Conservation (phyloP, 1,284 basidiomycete genomes). For the Bjerkandera adusta region DNA sequence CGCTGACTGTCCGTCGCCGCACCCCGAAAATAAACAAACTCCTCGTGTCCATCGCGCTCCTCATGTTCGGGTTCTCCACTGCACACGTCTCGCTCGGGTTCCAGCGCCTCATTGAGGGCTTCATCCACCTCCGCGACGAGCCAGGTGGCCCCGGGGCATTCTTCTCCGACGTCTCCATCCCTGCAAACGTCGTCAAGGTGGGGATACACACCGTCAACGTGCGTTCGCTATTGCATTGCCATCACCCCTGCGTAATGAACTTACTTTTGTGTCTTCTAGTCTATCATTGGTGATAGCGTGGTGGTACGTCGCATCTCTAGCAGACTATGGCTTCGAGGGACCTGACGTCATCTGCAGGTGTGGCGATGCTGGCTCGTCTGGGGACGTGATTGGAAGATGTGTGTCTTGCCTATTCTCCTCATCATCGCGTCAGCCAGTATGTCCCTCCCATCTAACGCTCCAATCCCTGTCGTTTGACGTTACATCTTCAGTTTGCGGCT, state of each 20-base stretch:
- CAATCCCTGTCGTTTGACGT: neutral
- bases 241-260: too few relatives aligned
- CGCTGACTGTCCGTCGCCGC: slow-evolving; percentile 31
- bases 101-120: slow-evolving; percentile 36
- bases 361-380: slow-evolving; percentile 39
- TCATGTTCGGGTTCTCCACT: slow-evolving; percentile 37
- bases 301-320: slow-evolving; percentile 26
- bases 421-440: slow-evolving; percentile 34
- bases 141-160: slow-evolving; percentile 35
- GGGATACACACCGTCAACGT: slow-evolving; percentile 37
- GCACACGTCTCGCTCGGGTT: slow-evolving; percentile 38
- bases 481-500: slow-evolving; percentile 34
- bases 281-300: slow-evolving; percentile 35
- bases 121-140: slow-evolving; percentile 32
- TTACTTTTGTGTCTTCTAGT: slow-evolving; percentile 20
- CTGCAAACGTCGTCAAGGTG: slow-evolving; percentile 38
- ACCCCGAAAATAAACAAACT: slow-evolving; percentile 30
- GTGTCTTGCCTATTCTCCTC: slow-evolving; percentile 29
- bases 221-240: slow-evolving; percentile 10
- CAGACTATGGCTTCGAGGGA: neutral
- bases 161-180: slow-evolving; percentile 37
- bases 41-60: slow-evolving; percentile 31
- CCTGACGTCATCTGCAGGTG: slow-evolving; percentile 22
- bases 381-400: slow-evolving; percentile 33
- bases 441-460: neutral